Conservation (phyloP, 306 rosid genomes). For the Hippophae rhamnoides region DNA sequence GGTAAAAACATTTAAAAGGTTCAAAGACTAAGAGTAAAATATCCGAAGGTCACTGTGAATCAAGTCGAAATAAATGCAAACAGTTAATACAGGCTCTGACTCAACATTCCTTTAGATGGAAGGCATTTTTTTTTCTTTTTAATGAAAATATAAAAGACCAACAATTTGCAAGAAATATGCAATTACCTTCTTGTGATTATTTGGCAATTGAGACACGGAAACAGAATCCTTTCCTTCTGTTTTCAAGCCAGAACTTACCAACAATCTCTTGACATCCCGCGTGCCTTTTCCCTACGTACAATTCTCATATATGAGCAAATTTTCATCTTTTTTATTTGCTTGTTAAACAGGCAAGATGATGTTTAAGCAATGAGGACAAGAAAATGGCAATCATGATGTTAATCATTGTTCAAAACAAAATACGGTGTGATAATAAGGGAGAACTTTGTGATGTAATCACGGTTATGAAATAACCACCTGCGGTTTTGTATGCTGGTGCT, state of each 20-base stretch:
- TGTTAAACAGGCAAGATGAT: background rate
- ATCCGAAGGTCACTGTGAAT: background rate
- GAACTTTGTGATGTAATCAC: background rate
- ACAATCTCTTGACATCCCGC: conserved; percentile 28
- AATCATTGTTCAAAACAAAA: too few species aligned
- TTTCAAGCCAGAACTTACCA: conserved; percentile 28
- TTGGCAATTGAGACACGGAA: conserved; percentile 24
- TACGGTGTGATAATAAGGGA: background rate
- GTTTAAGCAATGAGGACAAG: background rate
- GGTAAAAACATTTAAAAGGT: background rate
- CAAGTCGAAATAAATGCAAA: too few species aligned
- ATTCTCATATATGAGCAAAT: background rate
- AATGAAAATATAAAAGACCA: background rate
- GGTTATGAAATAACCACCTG: conserved; percentile 33
- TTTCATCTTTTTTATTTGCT: background rate
- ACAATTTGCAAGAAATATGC: background rate
- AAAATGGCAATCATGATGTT: too few species aligned
- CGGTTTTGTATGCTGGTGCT: conserved; percentile 35
- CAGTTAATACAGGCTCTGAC: background rate
- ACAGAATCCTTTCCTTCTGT: conserved; percentile 31
- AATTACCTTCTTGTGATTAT: conserved; percentile 39
- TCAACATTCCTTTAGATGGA: background rate
- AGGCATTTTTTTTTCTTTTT: background rate
- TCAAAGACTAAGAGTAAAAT: background rate
- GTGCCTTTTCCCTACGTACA: conserved; percentile 35